Evolutionary conservation across 371 early-diverging fungal genomes (phyloP).

Genomic region (Rhizopus sp.): DNA sequence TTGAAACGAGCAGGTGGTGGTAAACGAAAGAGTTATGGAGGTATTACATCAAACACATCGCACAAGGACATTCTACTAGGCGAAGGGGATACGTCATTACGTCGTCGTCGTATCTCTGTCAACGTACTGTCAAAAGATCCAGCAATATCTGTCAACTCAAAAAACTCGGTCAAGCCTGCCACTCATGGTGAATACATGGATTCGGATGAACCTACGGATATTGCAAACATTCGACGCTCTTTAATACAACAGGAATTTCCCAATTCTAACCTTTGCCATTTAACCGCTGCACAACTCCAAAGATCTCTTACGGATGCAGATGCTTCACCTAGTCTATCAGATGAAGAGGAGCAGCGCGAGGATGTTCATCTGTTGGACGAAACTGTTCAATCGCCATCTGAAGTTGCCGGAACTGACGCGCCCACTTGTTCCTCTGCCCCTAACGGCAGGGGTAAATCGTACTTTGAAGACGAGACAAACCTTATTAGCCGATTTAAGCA

Average conservation of each 20-base stretch:
- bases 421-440: neutral
- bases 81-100: neutral
- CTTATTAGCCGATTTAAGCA: conserved; percentile 10
- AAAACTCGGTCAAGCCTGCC: conserved; percentile 29
- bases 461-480: neutral
- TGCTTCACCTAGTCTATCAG: neutral
- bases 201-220: conserved; percentile 35
- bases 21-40: neutral
- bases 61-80: too few relatives aligned
- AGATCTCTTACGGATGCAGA: neutral
- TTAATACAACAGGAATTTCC: conserved; percentile 33
- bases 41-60: neutral
- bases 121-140: conserved; percentile 1
- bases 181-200: conserved; percentile 26
- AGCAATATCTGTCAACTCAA: conserved; percentile 15
- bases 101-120: neutral
- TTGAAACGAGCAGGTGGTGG: neutral
- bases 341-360: conserved; percentile 14
- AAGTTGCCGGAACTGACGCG: conserved; percentile 5
- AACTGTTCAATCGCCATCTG: conserved; percentile 7
- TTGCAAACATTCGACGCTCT: conserved; percentile 36
- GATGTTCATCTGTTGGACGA: conserved; percentile 11
- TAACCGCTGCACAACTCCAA: conserved; percentile 19
- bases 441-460: neutral
- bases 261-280: conserved; percentile 25